Base-by-base conservation (phyloP, 495 filamentous ascomycete genomes). In the Hamigera avellanea region DNA sequence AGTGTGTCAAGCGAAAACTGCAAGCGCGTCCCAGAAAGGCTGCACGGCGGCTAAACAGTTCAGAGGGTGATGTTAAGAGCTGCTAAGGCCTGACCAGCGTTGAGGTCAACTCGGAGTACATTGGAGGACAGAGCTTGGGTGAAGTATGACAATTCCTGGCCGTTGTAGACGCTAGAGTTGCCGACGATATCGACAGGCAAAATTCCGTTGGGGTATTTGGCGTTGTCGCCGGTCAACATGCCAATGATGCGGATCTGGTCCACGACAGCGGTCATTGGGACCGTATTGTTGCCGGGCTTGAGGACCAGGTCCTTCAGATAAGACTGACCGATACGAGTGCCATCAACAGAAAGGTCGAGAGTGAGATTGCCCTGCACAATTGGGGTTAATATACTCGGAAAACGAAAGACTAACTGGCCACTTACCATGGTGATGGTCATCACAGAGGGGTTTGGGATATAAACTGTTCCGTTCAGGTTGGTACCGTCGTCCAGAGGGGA, bases 401-500 rank as follows among this genome's bases (percentile, higher is more conserved):
- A 28, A 15, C 32, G 14, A 28, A 16, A 32, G 12, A 2, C 6
- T 23, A 13, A 27, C 23, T 12, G 33, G 4, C 14, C 14, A 34
- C 43, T 44, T 65, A 81, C 79, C 54, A 86, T 66, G 14, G 63
- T 53, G 32, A 88, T 59, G 5, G 72, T 73, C 54, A 84, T 61
- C 35, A 76, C 54, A 2, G 81, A 77, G 4, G 70, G 72, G 50
- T 89, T 89, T 39, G 83, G 82, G 26, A 89, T 81, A 35, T 48
- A 61, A 25, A 74, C 69, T 3, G 59, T 69, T 45, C 74, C 83
- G 21, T 68, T 59, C 63, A 83, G 71, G 58, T 86, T 86, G 34
- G 69, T 62, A 34, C 67, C 65, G 35, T 67, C 57, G 15, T 48
- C 27, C 21, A 61, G 49, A 6, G 49, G 26, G 10, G 45, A 41